A percentile compares a stretch with the other conserved stretches of the same genome.
Conservation (phyloP, 305 asterid species). For the Fraxinus albicans region DNA sequence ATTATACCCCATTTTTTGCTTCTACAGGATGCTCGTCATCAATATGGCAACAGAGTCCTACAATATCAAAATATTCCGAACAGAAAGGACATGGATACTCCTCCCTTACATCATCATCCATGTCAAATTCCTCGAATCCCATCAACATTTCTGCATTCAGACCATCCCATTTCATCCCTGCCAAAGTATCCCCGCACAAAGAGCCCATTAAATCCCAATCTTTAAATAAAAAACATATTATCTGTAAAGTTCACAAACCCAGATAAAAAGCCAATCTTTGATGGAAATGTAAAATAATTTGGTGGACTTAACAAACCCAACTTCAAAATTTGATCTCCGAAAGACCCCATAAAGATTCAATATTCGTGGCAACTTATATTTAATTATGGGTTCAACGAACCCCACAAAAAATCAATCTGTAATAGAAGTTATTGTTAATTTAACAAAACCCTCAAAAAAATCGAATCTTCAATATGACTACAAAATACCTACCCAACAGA, state of each 20-base stretch:
- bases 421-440: not conserved
- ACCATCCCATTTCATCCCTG: constrained; percentile 71
- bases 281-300: not conserved
- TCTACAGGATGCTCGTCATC: constrained; percentile 96
- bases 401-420: not conserved
- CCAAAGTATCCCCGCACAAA: constrained; percentile 3
- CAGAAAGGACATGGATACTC: constrained; percentile 87
- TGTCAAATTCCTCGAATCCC: constrained; percentile 81
- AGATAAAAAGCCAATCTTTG: not conserved
- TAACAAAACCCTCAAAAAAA: constrained; percentile 26
- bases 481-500: not conserved
- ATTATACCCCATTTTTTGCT: constrained; percentile 73
- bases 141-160: constrained; percentile 74
- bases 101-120: constrained; percentile 71
- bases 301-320: not conserved
- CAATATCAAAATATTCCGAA: constrained; percentile 72
- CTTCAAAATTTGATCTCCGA: too few relatives aligned
- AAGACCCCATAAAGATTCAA: not conserved
- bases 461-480: not conserved
- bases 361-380: not conserved
- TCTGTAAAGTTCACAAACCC: not conserved
- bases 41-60: constrained; percentile 92
- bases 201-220: constrained; percentile 17
- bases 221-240: not conserved
- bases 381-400: too few relatives aligned